Evolutionary conservation across 2,329 filamentous ascomycete species (phyloP).

Genomic region (Colletotrichum orchidophilum): DNA sequence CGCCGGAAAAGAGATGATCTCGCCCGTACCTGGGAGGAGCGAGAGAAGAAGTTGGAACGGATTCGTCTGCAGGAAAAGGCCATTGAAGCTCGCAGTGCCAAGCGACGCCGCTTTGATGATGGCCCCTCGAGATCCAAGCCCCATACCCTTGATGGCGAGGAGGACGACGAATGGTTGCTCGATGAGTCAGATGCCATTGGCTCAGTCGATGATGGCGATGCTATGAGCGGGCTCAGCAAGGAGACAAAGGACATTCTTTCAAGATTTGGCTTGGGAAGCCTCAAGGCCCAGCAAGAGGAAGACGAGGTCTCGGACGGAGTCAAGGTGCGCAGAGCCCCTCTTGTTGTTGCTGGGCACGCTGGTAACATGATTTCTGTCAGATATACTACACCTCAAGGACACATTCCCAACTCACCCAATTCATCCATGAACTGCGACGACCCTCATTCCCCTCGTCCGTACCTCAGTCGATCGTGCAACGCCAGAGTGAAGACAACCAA

Average conservation of each 20-base stretch:
- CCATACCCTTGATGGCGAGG: slow-evolving; percentile 47
- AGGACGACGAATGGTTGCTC: slow-evolving; percentile 78
- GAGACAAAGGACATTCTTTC: slow-evolving; percentile 81
- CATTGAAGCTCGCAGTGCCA: slow-evolving; percentile 60
- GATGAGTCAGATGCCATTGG: slow-evolving; percentile 70
- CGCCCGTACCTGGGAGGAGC: slow-evolving; percentile 72
- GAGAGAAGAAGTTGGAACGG: slow-evolving; percentile 75
- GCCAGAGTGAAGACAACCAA: slow-evolving; percentile 7
- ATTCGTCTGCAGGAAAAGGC: slow-evolving; percentile 71
- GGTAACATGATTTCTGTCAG: slow-evolving; percentile 49
- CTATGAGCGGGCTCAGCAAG: slow-evolving; percentile 70
- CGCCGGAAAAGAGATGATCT: slow-evolving; percentile 75
- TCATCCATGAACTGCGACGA: slow-evolving; percentile 82
- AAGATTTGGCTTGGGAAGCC: slow-evolving; percentile 62
- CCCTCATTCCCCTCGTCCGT: slow-evolving; percentile 81
- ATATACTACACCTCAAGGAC: slow-evolving; percentile 94
- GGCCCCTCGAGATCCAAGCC: slow-evolving; percentile 32
- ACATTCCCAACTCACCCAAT: slow-evolving; percentile 90
- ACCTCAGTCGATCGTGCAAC: slow-evolving; percentile 49
- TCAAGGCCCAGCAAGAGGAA: slow-evolving; percentile 49
- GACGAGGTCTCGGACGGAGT: slow-evolving; percentile 69
- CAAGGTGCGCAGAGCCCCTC: slow-evolving; percentile 62
- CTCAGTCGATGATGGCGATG: slow-evolving; percentile 45
- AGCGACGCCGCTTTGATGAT: slow-evolving; percentile 56
- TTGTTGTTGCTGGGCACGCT: slow-evolving; percentile 19